A percentile compares a stretch with the other conserved stretches of the same genome.
Evolutionary conservation across 2,329 filamentous ascomycete genomes (phyloP).

Genomic region (Metarhizium rileyi): DNA sequence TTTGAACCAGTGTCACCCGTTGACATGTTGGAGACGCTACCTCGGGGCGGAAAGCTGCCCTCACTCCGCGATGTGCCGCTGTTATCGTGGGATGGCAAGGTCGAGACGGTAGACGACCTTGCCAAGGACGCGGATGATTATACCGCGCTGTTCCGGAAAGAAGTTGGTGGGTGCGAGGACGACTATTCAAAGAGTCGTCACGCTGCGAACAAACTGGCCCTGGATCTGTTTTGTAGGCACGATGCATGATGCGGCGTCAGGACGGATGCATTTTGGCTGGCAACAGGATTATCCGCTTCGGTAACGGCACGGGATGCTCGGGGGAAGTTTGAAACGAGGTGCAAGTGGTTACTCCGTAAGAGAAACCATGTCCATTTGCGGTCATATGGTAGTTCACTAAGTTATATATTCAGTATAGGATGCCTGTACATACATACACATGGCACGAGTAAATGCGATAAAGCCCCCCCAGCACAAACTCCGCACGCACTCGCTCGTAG

Average conservation of each 20-base stretch:
- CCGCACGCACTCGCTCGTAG: too few species aligned
- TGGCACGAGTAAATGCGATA: too few species aligned
- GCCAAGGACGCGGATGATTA: conserved; percentile 40
- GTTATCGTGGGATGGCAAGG: conserved; percentile 53
- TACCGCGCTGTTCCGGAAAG: conserved; percentile 45
- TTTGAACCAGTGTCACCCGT: conserved; percentile 34
- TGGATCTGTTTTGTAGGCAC: conserved; percentile 55
- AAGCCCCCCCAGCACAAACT: too few species aligned
- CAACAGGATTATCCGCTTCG: too few species aligned
- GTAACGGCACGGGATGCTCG: too few species aligned
- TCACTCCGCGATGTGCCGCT: conserved; percentile 43
- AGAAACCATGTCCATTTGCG: too few species aligned
- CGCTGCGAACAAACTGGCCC: conserved; percentile 28
- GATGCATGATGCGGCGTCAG: conserved; percentile 16
- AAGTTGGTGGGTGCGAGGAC: conserved; percentile 56
- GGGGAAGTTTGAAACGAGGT: too few species aligned
- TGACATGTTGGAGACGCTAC: conserved; percentile 39
- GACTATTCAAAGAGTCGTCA: conserved; percentile 15
- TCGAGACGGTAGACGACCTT: conserved; percentile 29
- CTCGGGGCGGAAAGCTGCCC: conserved; percentile 32
- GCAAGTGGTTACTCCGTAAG: too few species aligned
- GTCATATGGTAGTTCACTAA: too few species aligned
- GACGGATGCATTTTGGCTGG: background rate
- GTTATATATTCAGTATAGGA: too few species aligned
- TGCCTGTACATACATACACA: background rate